Conservation (phyloP, 805 yeast genomes). For the Cyberlindnera japonica region DNA sequence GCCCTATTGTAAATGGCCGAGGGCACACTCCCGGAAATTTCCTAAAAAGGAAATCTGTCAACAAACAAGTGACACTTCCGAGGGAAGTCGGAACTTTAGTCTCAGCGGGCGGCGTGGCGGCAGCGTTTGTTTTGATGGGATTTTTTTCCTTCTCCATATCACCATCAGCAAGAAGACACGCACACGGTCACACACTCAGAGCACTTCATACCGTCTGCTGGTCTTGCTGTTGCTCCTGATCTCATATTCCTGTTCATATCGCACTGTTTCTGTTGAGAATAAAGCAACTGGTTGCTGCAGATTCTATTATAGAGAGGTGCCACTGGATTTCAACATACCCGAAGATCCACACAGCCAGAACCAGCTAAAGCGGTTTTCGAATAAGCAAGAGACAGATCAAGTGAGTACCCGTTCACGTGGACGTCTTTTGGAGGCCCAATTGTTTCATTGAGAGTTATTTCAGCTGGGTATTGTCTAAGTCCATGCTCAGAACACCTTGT, state of each 20-base stretch:
- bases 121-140: slow-evolving; percentile 12
- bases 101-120: slow-evolving; percentile 4
- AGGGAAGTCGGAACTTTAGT: slow-evolving; percentile 11
- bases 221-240: neutral
- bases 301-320: no score
- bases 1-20: neutral
- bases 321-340: no score
- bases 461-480: no score
- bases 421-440: no score
- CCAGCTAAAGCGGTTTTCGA: no score
- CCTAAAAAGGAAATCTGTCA: slow-evolving; percentile 10
- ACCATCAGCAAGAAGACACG: neutral
- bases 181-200: neutral
- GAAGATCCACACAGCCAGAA: no score
- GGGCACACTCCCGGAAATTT: slow-evolving; percentile 11
- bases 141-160: slow-evolving; percentile 8
- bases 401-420: no score
- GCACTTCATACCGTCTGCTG: neutral
- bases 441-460: no score
- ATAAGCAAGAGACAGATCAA: no score
- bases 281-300: no score
- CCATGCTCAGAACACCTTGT: no score
- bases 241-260: neutral
- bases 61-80: slow-evolving; percentile 6
- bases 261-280: no score